Percentiles rank a stretch among this genome's conserved stretches.
phyloP scores from a whole-genome alignment of 371 early-diverging fungal genomes.

The Chytridiales sp. region DNA sequence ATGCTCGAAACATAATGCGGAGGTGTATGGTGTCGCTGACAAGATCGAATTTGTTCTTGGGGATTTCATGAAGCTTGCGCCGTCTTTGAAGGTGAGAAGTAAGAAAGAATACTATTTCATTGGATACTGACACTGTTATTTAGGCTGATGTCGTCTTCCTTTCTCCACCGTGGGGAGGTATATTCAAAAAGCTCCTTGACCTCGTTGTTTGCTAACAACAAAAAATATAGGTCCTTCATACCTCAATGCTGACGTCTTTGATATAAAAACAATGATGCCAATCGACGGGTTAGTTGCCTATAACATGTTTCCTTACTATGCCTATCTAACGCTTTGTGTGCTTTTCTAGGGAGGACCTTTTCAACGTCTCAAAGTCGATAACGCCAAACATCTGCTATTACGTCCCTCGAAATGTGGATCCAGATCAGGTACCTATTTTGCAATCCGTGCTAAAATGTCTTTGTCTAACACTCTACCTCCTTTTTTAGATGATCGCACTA shows the following conservation, averaged over 20 bases:
- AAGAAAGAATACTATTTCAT: constrained; percentile 1
- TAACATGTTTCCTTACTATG: neutral
- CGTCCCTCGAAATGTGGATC: constrained; percentile 79
- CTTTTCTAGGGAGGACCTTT: constrained; percentile 44
- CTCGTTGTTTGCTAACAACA: constrained; percentile 18
- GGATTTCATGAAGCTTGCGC: constrained; percentile 73
- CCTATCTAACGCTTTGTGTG: neutral
- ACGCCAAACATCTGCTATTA: constrained; percentile 78
- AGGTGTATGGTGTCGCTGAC: constrained; percentile 86
- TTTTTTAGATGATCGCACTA: constrained; percentile 7
- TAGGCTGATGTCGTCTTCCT: constrained; percentile 88
- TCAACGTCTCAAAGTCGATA: constrained; percentile 59
- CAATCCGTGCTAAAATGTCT: neutral
- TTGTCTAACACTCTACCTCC: neutral
- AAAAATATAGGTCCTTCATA: constrained; percentile 39
- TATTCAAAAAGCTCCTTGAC: constrained; percentile 29
- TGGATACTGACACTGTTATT: constrained; percentile 12
- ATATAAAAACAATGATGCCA: constrained; percentile 75
- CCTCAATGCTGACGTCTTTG: constrained; percentile 49
- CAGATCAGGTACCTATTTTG: constrained; percentile 47
- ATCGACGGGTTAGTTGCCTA: constrained; percentile 66
- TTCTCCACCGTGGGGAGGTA: constrained; percentile 95
- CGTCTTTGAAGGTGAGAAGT: constrained; percentile 24
- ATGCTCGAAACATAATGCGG: constrained; percentile 85
- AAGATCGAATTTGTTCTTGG: constrained; percentile 89